Conservation (phyloP, 1,284 basidiomycete species). For the Naganishia sp. region DNA sequence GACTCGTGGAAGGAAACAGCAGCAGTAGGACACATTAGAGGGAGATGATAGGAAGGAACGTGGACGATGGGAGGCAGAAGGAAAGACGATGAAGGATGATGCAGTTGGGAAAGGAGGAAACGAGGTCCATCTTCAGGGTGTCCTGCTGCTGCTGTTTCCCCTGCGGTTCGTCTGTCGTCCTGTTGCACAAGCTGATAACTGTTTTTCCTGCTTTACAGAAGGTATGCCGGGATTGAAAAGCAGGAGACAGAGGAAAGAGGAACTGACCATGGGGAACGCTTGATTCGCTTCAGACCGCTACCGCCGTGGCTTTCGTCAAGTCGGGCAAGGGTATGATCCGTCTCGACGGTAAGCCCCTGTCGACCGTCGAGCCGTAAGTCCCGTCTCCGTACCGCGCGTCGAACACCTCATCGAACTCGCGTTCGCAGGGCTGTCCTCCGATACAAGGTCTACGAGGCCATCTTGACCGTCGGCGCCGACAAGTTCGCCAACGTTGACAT, state of each 20-base stretch:
- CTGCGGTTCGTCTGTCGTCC: neutral
- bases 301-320: slow-evolving; percentile 91
- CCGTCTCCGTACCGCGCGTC: neutral
- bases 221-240: slow-evolving; percentile 13
- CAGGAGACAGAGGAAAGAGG: neutral
- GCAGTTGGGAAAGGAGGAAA: neutral
- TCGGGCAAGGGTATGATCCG: slow-evolving; percentile 97
- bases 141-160: slow-evolving; percentile 1
- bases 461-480: slow-evolving; percentile 85
- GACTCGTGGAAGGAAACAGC: neutral
- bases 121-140: neutral
- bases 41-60: neutral
- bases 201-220: slow-evolving; percentile 29
- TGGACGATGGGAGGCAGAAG: neutral
- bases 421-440: slow-evolving; percentile 74
- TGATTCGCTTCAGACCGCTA: slow-evolving; percentile 71
- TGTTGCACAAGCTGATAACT: neutral
- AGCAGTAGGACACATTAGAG: slow-evolving; percentile 11
- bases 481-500: slow-evolving; percentile 86
- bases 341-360: slow-evolving; percentile 95
- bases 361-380: slow-evolving; percentile 77
- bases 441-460: slow-evolving; percentile 96
- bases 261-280: slow-evolving; percentile 8
- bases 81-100: neutral
- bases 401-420: neutral